These are phyloP conservation scores for Tritrichomonas musculus DNA, from an alignment of 208 protist species.

Conservation along the genomic window DNA sequence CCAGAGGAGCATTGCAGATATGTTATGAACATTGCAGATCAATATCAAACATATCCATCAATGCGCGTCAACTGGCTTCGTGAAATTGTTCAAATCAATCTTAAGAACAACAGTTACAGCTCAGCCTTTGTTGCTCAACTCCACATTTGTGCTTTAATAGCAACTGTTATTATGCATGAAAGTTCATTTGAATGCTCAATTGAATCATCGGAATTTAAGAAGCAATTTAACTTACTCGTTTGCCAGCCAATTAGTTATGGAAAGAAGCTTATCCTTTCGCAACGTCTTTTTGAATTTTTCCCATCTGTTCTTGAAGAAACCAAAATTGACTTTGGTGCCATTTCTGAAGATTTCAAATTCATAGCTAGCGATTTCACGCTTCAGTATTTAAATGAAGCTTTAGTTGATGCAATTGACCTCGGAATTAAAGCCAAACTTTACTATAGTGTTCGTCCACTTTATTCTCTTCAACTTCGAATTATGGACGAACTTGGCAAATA, in stretches of 20 bases:
- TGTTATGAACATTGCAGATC: slow-evolving; percentile 2
- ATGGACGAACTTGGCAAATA: not conserved
- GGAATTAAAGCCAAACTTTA: not conserved
- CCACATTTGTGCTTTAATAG: not conserved
- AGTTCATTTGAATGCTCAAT: not conserved
- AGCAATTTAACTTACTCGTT: not conserved
- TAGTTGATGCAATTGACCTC: not conserved
- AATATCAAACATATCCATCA: not conserved
- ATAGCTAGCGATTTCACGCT: not conserved
- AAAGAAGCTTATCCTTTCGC: not conserved
- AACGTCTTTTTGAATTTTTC: not conserved
- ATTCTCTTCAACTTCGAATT: not conserved
- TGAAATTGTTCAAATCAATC: not conserved
- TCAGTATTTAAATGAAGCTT: not conserved
- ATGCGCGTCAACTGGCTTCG: not conserved
- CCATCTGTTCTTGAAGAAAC: not conserved
- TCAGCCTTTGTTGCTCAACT: slow-evolving; percentile 4
- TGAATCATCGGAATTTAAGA: not conserved
- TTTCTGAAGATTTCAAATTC: slow-evolving; percentile 15
- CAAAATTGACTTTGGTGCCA: not conserved
- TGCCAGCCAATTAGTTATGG: not conserved
- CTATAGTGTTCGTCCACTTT: not conserved
- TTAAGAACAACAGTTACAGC: not conserved
- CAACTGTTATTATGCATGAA: not conserved
- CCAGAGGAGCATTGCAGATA: not conserved